phyloP scores from a whole-genome alignment of 2,329 filamentous ascomycete genomes.

The Aspergillus melleus region DNA sequence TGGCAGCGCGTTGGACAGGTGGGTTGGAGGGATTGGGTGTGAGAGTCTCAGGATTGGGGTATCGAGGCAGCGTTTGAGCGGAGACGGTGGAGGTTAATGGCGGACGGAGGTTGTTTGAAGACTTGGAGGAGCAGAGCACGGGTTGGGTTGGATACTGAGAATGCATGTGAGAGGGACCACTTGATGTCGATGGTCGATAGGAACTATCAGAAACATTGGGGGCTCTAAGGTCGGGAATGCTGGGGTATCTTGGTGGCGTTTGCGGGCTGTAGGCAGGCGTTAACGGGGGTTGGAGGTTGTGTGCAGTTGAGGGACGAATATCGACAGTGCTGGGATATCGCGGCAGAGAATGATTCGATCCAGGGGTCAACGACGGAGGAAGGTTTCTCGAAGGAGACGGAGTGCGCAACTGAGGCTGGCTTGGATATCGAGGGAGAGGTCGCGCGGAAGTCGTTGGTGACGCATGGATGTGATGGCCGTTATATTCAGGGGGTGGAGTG shows the following conservation, averaged over 20 bases:
- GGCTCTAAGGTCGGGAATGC: background rate
- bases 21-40: background rate
- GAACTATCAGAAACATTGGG: background rate
- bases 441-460: too few relatives aligned
- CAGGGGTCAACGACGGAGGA: background rate
- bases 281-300: background rate
- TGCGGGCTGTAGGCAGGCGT: background rate
- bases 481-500: background rate
- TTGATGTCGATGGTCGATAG: background rate
- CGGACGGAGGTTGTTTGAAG: background rate
- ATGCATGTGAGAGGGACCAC: background rate
- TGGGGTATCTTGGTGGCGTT: background rate
- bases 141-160: background rate
- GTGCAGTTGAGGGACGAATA: background rate
- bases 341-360: background rate
- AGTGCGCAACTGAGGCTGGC: background rate
- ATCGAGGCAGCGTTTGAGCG: background rate
- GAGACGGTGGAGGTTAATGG: background rate
- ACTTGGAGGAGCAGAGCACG: background rate
- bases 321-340: background rate
- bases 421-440: background rate
- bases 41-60: background rate
- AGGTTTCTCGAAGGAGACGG: background rate
- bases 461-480: background rate
- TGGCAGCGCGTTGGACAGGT: slow-evolving; percentile 2